phyloP scores from a whole-genome alignment of 495 filamentous ascomycete genomes.

The Rusavskia elegans region DNA sequence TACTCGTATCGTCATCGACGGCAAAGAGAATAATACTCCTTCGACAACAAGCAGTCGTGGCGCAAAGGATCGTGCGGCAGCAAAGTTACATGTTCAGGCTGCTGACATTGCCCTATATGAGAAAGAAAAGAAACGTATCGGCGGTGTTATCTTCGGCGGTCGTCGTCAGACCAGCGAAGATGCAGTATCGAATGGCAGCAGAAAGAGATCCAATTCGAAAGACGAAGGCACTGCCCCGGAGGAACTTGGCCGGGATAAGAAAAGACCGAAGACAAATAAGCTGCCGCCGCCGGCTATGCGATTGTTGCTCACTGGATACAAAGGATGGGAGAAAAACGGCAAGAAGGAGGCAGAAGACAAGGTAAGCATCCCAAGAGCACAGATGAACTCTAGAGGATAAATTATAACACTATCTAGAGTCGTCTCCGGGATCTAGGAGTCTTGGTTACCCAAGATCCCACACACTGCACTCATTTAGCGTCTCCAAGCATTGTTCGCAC shows the following conservation, averaged over 20 bases:
- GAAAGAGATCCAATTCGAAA: constrained; percentile 24
- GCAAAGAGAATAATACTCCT: constrained; percentile 81
- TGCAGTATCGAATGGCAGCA: constrained; percentile 22
- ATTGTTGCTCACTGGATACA: constrained; percentile 63
- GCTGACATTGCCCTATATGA: constrained; percentile 79
- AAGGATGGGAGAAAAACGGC: constrained; percentile 53
- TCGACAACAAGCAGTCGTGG: constrained; percentile 63
- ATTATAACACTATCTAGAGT: constrained; percentile 35
- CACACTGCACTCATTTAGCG: constrained; percentile 69
- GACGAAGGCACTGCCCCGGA: constrained; percentile 26
- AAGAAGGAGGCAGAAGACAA: constrained; percentile 63
- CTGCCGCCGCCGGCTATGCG: constrained; percentile 46
- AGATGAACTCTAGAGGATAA: too few relatives aligned
- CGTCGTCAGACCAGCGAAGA: constrained; percentile 36
- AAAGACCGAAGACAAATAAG: constrained; percentile 44
- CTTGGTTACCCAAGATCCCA: constrained; percentile 54
- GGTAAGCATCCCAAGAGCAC: constrained; percentile 31
- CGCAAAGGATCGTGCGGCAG: constrained; percentile 69
- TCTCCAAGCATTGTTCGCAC: constrained; percentile 78
- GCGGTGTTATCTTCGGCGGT: constrained; percentile 66
- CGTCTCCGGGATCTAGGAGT: constrained; percentile 76
- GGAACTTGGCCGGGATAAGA: constrained; percentile 35
- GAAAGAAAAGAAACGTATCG: constrained; percentile 80
- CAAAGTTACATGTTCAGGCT: constrained; percentile 57
- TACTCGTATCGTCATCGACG: constrained; percentile 27